phyloP scores from a whole-genome alignment of 768 basidiomycete species.

The Lyophyllum decastes region DNA sequence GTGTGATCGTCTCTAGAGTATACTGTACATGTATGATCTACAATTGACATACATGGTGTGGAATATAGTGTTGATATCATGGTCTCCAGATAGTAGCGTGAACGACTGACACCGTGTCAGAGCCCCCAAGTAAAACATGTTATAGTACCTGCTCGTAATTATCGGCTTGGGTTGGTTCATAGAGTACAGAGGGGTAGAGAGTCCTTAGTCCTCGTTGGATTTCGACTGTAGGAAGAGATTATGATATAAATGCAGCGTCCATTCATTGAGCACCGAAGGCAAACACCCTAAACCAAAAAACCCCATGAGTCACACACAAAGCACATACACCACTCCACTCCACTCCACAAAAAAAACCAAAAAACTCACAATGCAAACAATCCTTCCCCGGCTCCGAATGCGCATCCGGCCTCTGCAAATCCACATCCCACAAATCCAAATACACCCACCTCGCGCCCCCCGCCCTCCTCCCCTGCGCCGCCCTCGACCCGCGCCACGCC shows the following conservation, averaged over 20 bases:
- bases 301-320: neutral
- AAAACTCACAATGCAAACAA: conserved; percentile 28
- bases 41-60: neutral
- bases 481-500: conserved; percentile 14
- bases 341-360: no score
- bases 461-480: neutral
- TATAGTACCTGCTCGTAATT: neutral
- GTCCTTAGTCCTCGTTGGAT: neutral
- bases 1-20: no score
- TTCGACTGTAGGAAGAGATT: conserved; percentile 15
- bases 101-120: neutral
- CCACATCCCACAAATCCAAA: conserved; percentile 27
- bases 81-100: neutral
- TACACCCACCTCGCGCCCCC: conserved; percentile 26
- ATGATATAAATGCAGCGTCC: conserved; percentile 26
- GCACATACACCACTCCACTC: neutral
- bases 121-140: neutral
- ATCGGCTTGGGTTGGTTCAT: neutral
- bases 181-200: neutral
- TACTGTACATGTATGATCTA: no score
- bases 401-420: conserved; percentile 27
- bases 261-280: conserved; percentile 25
- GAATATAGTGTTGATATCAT: neutral
- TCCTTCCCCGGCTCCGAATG: conserved; percentile 28
- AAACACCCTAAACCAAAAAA: conserved; percentile 19